Conservation (phyloP, 1,139 yeast genomes). For the Scheffersomyces stambukii region DNA sequence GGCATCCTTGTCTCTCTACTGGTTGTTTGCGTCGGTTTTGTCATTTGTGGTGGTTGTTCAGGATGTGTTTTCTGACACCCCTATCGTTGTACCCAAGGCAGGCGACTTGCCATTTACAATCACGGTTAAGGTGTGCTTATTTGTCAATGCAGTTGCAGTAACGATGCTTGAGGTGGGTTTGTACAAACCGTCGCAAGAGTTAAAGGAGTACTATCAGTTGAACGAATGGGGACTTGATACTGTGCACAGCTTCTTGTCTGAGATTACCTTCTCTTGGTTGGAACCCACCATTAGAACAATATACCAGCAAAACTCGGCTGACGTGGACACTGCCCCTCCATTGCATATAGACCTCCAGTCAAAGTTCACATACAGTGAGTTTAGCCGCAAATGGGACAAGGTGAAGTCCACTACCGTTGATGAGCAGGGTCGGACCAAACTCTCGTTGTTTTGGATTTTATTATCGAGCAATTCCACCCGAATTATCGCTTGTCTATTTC, state of each 20-base stretch:
- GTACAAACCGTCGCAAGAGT: slow-evolving; percentile 42
- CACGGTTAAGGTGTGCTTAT: slow-evolving; percentile 16
- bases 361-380: slow-evolving; percentile 16
- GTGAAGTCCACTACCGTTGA: slow-evolving; percentile 15
- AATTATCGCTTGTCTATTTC: slow-evolving; percentile 9
- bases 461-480: slow-evolving; percentile 13
- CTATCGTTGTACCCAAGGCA: slow-evolving; percentile 18
- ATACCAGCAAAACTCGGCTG: slow-evolving; percentile 17
- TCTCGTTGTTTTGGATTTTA: slow-evolving; percentile 20
- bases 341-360: slow-evolving; percentile 17
- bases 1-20: slow-evolving; percentile 24
- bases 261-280: slow-evolving; percentile 21
- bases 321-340: slow-evolving; percentile 21
- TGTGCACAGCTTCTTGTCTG: slow-evolving; percentile 19
- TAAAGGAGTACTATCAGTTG: slow-evolving; percentile 33
- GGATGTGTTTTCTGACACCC: slow-evolving; percentile 22
- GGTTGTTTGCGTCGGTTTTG: slow-evolving; percentile 19
- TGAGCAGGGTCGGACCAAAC: too few species aligned
- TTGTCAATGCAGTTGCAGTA: slow-evolving; percentile 28
- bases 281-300: slow-evolving; percentile 19
- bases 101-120: slow-evolving; percentile 10
- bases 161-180: slow-evolving; percentile 29
- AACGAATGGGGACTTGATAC: slow-evolving; percentile 29
- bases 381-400: slow-evolving; percentile 22
- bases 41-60: slow-evolving; percentile 19